Base-by-base conservation (phyloP, 2,329 filamentous ascomycete genomes). In the Cercospora sp. region DNA sequence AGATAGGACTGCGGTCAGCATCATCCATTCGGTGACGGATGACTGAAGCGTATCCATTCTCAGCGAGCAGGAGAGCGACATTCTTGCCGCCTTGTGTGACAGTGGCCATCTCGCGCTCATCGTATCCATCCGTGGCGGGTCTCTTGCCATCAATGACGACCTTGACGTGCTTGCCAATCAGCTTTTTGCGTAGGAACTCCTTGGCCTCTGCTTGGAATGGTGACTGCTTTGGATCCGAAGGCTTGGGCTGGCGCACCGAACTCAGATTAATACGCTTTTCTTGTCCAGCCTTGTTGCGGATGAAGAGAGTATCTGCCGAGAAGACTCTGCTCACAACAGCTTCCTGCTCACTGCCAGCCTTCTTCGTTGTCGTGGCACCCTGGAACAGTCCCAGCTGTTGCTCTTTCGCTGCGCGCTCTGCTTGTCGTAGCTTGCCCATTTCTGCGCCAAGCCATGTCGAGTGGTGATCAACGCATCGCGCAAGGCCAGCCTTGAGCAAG, bases 21-120 rank as follows among this genome's bases (percentile, higher is more conserved):
- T 99, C 95, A 76, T 98, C 94, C 81, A 94, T 92, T 72, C 94
- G 89, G 82, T 99, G 95, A 70, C 95, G 90, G 76, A 99, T 96
- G 8, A 99, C 95, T 0, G 94, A 94, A 26, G 90, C 92, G 83
- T 94, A 97, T 32, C 95, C 95, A 72, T 91, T 92, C 81, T 97
- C 92, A n/a, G 98, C 93, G 45, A 98, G 84, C 63, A 87, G 79
- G 45, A 98, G 82, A 69, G 91, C 93, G 70, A 98, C 85, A 78
- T 98, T 98, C 82, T 94, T 95, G 81, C 90, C 90, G 78, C 91
- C 92, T 63, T 91, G 85, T 1, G 88, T 90, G 55, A 99, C 87
- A 1, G 94, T 97, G 51, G 92, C 94, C 76, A 99, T 95, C 73
- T 99, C 95, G 65, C 93, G 91, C 77, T 95, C 94, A 77, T 98